Base-by-base conservation (phyloP, 345 rosid genomes). In the Luvunga scandens region DNA sequence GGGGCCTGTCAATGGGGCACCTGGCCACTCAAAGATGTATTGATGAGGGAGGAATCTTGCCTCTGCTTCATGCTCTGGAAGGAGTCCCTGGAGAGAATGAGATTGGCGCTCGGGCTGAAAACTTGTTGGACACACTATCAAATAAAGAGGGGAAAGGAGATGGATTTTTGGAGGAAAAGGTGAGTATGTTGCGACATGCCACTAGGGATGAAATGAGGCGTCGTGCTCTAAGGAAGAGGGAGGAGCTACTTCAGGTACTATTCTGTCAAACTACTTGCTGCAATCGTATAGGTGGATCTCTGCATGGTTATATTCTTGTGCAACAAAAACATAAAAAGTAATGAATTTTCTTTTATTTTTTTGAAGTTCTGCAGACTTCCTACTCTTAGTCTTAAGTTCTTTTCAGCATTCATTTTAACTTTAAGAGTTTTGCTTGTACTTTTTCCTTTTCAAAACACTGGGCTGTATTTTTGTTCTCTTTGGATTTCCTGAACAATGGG, bases 1-100 rank as follows among this genome's bases (percentile, higher is more conserved):
- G 92, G 84, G 98, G 99, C 79, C 84, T 96, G 85, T 94, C 98
- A n/a, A 96, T 90, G 88, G 99, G 99, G 75, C 98, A 94, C 87
- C 81, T 91, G 79, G 87, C 97, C 55, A 92, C 99, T 12, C 99
- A 92, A 76, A 88, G 69, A 45, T 90, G 94, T 84, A 91, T 96
- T 81, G 94, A 94, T 72, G 92, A 92, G 80, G 95, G 92, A 72
- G 98, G 90, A 48, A 87, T 94, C 77, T 78, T 96, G 73, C 90
- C 92, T 10, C 80, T 96, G 83, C 99, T 96, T 73, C 99, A 96
- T 87, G 91, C 93, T 77, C 77, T 96, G 71, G 99, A 96, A 90
- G 94, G 99, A 77, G 99, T 94, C 22, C 0, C 97, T 30, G 99
- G 92, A 80, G 99, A 94, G 87, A 94, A 92, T 80, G 99, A 96